Evolutionary conservation across 2,329 filamentous ascomycete genomes (phyloP).

Genomic region (Hansfordia pulvinata): DNA sequence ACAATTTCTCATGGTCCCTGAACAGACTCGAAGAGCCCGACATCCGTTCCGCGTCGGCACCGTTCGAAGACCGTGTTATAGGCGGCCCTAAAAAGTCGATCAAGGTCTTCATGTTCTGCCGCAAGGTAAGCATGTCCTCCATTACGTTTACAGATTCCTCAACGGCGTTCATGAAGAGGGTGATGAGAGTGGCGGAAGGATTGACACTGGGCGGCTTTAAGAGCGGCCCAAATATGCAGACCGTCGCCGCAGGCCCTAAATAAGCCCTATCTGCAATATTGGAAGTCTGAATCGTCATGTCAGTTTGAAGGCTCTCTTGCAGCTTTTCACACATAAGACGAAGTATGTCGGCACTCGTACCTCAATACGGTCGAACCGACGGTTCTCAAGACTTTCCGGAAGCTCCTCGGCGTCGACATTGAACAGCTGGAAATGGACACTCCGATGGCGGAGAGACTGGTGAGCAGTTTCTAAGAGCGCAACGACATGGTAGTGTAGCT

Average conservation of each 20-base stretch:
- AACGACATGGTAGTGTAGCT: conserved; percentile 19
- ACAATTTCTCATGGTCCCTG: too few relatives aligned
- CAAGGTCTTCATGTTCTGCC: conserved; percentile 2
- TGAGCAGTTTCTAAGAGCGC: conserved; percentile 17
- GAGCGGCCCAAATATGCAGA: conserved; percentile 16
- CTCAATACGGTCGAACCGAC: conserved; percentile 22
- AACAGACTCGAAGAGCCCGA: too few relatives aligned
- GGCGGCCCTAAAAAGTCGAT: conserved; percentile 5
- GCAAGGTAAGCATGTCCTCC: too few relatives aligned
- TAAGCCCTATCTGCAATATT: conserved; percentile 24
- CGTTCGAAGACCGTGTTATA: too few relatives aligned
- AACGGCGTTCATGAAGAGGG: conserved; percentile 23
- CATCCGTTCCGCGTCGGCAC: too few relatives aligned
- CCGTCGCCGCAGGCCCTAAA: conserved; percentile 13
- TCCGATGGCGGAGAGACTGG: conserved; percentile 7
- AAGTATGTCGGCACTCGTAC: conserved; percentile 9
- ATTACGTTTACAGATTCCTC: conserved; percentile 4
- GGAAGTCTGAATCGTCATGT: conserved; percentile 17
- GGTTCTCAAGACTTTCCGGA: conserved; percentile 4
- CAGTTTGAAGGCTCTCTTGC: too few relatives aligned
- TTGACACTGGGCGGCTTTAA: conserved; percentile 19
- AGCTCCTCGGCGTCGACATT: conserved; percentile 13
- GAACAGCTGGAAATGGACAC: conserved; percentile 15
- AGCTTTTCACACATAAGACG: neutral
- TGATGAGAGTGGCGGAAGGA: conserved; percentile 22